Base-by-base conservation (phyloP, 306 rosid species). In the Gillenia trifoliata region DNA sequence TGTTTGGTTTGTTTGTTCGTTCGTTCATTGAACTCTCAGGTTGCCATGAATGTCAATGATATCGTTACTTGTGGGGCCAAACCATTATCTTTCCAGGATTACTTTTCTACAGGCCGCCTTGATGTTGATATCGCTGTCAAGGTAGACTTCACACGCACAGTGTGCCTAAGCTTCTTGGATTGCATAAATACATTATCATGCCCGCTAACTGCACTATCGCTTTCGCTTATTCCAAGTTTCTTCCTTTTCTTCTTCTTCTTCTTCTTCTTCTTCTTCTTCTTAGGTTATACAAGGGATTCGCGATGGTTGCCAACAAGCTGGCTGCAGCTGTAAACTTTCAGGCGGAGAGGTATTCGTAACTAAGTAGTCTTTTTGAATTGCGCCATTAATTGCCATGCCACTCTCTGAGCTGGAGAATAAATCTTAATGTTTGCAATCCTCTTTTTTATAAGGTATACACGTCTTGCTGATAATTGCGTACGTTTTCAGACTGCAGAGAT, bases 31-130 rank as follows among this genome's bases (percentile, higher is more conserved):
- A 15, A 23, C 25, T 47, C 36, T 33, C 82, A 94, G 99, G 99
- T 94, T 82, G 99, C 96, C 4, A 94, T 94, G 99, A 94, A 96
- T 45, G 97, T 94, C 60, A 92, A 92, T 81, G 96, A 94, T 79
- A 92, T 92, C 52, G 86, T 94, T 79, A 94, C 97, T 66, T 92
- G 96, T 28, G 96, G 99, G 61, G 99, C 99, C 25, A 94, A 91
- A 84, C 97, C 97, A 17, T 66, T 91, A 54, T 93, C 91, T 82
- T 93, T 93, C 80, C 98, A 88, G 28, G 98, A 93, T 86, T 92
- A 94, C 85, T 94, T 85, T 75, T 95, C 99, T 33, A 90, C 96
- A 20, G 87, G 99, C 57, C 90, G 75, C 77, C 97, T 92, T 66
- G 93, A 92, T 56, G 97, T 94, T 40, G 99, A 94, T 26, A 88